Evolutionary conservation across 805 yeast species (phyloP).

Genomic region (Metschnikowia cerradonensis): DNA sequence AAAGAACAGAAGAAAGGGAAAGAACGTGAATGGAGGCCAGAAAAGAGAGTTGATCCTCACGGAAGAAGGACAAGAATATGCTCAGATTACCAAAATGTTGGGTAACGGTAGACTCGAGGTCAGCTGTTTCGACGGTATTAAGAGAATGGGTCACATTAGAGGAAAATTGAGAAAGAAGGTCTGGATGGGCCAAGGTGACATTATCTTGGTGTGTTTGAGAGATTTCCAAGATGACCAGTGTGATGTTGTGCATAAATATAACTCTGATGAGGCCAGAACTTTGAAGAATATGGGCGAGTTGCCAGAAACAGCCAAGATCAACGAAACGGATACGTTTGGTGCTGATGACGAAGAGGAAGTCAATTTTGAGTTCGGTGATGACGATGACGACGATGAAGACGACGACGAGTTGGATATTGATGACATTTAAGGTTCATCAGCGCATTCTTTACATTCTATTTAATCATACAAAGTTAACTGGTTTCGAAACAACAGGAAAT

Average conservation of each 20-base stretch:
- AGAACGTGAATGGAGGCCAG: constrained; percentile 85
- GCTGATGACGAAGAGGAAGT: constrained; percentile 96
- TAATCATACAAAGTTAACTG: background rate
- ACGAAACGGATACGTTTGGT: constrained; percentile 96
- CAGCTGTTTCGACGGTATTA: constrained; percentile 87
- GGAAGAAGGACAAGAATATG: constrained; percentile 98
- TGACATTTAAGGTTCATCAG: constrained; percentile 58
- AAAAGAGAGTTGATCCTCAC: constrained; percentile 90
- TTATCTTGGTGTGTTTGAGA: constrained; percentile 90
- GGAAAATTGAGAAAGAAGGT: constrained; percentile 99
- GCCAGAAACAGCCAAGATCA: constrained; percentile 95
- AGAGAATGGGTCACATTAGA: constrained; percentile 96
- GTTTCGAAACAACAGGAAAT: background rate
- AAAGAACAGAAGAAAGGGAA: constrained; percentile 96
- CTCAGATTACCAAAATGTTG: constrained; percentile 96
- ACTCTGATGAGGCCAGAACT: constrained; percentile 96
- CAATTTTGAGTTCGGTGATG: constrained; percentile 96
- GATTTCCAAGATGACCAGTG: constrained; percentile 98
- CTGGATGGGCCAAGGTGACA: constrained; percentile 99
- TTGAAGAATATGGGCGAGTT: constrained; percentile 93
- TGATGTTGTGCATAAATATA: constrained; percentile 95
- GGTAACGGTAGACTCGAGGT: constrained; percentile 98
- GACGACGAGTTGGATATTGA: constrained; percentile 83
- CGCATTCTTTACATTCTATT: constrained; percentile 2
- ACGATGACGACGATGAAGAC: constrained; percentile 73